Percentiles rank a stretch among this genome's conserved stretches.
phyloP scores from a whole-genome alignment of 768 basidiomycete species.

The Leccinum barrowsii region DNA sequence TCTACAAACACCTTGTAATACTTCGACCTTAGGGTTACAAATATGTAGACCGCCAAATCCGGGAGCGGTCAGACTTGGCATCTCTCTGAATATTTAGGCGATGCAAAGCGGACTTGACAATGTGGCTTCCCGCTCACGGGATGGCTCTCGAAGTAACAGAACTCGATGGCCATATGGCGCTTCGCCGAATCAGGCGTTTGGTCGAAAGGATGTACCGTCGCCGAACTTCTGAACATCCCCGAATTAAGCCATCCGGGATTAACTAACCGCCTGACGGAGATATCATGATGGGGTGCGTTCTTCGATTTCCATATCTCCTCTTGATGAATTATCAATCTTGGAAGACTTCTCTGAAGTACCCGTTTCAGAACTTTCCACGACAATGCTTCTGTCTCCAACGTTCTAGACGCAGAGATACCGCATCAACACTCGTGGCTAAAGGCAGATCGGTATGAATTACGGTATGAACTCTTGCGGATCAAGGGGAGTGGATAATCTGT shows the following conservation, averaged over 20 bases:
- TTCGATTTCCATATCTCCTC: constrained; percentile 1
- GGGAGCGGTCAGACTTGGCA: constrained; percentile 94
- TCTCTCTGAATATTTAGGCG: constrained; percentile 90
- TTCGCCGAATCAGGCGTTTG: constrained; percentile 89
- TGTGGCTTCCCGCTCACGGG: constrained; percentile 84
- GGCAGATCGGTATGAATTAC: constrained; percentile 69
- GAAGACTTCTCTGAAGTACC: constrained; percentile 70
- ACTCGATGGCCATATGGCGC: constrained; percentile 66
- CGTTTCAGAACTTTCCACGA: constrained; percentile 74
- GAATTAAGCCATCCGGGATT: constrained; percentile 36
- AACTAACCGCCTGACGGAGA: constrained; percentile 49
- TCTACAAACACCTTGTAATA: constrained; percentile 90
- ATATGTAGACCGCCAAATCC: constrained; percentile 74
- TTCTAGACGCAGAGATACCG: constrained; percentile 68
- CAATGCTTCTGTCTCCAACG: constrained; percentile 83
- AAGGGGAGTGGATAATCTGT: background rate
- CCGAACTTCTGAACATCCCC: constrained; percentile 94
- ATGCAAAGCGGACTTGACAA: constrained; percentile 83
- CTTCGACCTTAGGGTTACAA: constrained; percentile 96
- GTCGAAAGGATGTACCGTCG: constrained; percentile 91
- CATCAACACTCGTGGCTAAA: constrained; percentile 92
- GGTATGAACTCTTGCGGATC: constrained; percentile 23
- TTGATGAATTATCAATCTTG: constrained; percentile 78
- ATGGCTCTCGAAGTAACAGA: constrained; percentile 91
- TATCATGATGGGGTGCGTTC: constrained; percentile 71